Evolutionary conservation across 2,329 filamentous ascomycete genomes (phyloP), one percentile per base, ranked within the genome.

Genomic region (Xylaria sp.): DNA sequence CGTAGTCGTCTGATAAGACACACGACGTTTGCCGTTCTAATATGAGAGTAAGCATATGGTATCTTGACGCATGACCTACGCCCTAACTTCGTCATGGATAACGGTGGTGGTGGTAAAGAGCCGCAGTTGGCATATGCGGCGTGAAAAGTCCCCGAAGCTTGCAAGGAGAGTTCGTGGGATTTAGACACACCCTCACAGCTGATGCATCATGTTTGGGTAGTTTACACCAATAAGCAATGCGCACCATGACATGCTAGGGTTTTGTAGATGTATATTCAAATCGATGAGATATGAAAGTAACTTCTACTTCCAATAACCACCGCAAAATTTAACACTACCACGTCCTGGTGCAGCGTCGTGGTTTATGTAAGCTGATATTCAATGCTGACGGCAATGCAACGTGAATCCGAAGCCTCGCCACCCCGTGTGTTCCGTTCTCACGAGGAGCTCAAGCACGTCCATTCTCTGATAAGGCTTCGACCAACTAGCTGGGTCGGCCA

Each of bases 381-480:
- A 11, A 39, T 59, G 34, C 48, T 56, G 30, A 64, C 60, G 55
- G 47, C 12, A 63, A 45, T 36, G 47, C 19, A 54, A 48, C 36
- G 19, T 11, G 34, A 24, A 56, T 8, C 39, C 34, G n/a, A 57
- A 17, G 47, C 30, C 30, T 48, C 36, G 24, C 36, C 19, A 54
- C 32, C 5, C 61, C 53, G 53, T 51, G 19, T 19, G 19, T 57
- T 64, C 50, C 61, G 61, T n/a, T 9, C 27, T 51, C 42, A 32
- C n/a, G 51, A 34, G 60, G 14, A 30, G 19, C 19, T 27, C 34
- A 45, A 62, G 50, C 27, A 24, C 8, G 1, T 7, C 11, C 17
- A 12, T 47, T 47, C 12, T 21, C 11, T 24, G 8, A 45, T 24
- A 36, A 39, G 24, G 9, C 36, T 14, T n/a, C 48, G 11, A 32